Percentiles rank a stretch among this genome's conserved stretches.
Evolutionary conservation across 78 protist genomes (phyloP).

Genomic region (Dictyostelium intermedium): DNA sequence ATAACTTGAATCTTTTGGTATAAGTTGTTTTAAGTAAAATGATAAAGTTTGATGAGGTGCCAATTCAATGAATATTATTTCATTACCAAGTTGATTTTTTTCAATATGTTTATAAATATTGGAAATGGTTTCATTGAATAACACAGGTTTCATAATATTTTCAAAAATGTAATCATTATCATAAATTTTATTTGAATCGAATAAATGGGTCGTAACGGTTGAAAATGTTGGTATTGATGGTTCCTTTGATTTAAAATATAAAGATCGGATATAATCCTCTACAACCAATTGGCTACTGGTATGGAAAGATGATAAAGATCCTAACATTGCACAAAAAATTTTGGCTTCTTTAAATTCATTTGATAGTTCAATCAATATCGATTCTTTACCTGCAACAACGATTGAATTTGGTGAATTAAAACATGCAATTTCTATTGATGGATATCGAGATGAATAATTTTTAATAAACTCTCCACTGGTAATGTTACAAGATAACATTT

Average conservation of each 20-base stretch:
- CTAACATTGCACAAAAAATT: neutral
- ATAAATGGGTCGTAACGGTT: neutral
- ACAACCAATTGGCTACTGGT: conserved; percentile 2
- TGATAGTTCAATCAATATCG: neutral
- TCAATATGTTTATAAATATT: neutral
- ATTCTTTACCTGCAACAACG: conserved; percentile 38
- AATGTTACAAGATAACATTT: conserved; percentile 40
- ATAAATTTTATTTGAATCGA: neutral
- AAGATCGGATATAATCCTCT: neutral
- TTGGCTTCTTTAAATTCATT: neutral
- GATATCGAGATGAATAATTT: neutral
- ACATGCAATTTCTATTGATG: conserved; percentile 39
- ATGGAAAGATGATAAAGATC: conserved; percentile 52
- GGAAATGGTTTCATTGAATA: neutral
- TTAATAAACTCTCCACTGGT: neutral
- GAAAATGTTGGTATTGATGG: neutral
- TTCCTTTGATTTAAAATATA: neutral
- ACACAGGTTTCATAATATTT: conserved; percentile 16
- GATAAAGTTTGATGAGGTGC: conserved; percentile 38
- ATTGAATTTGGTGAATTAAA: conserved; percentile 30
- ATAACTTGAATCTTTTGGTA: too few species aligned
- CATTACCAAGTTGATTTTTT: neutral
- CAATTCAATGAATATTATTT: neutral
- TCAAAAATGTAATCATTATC: neutral
- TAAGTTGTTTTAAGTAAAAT: neutral